These are phyloP conservation scores for Myriosclerotinia scirpicola DNA, from an alignment of 2,329 filamentous ascomycete genomes.

Conservation along the genomic window DNA sequence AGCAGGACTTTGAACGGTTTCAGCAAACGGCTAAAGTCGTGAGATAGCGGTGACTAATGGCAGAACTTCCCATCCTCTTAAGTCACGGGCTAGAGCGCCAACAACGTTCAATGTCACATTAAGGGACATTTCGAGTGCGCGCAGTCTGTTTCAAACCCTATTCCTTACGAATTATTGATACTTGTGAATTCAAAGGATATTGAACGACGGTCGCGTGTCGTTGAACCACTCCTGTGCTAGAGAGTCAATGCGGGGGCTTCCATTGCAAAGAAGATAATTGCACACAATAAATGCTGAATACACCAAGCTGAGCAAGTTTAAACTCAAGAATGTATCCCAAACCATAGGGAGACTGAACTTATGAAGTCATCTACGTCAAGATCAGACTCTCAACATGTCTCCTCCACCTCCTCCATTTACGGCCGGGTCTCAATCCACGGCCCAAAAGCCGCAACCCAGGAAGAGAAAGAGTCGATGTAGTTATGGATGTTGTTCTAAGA, in stretches of 20 bases:
- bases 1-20: background rate
- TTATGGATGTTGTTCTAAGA: no score
- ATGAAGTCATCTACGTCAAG: background rate
- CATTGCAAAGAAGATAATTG: no score
- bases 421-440: no score
- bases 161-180: background rate
- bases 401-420: background rate
- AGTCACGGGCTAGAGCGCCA: background rate
- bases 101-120: background rate
- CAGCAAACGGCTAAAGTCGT: no score
- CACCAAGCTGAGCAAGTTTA: background rate
- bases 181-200: no score
- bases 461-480: no score
- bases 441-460: no score
- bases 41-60: constrained; percentile 1
- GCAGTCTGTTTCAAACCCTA: background rate
- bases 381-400: background rate
- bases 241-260: background rate
- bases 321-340: background rate
- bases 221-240: no score
- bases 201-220: no score
- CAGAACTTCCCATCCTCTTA: background rate
- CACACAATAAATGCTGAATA: background rate
- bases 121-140: background rate
- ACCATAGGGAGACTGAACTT: background rate